These are phyloP conservation scores for Solanum chacoense DNA, from an alignment of 305 asterid species.

Conservation along the genomic window DNA sequence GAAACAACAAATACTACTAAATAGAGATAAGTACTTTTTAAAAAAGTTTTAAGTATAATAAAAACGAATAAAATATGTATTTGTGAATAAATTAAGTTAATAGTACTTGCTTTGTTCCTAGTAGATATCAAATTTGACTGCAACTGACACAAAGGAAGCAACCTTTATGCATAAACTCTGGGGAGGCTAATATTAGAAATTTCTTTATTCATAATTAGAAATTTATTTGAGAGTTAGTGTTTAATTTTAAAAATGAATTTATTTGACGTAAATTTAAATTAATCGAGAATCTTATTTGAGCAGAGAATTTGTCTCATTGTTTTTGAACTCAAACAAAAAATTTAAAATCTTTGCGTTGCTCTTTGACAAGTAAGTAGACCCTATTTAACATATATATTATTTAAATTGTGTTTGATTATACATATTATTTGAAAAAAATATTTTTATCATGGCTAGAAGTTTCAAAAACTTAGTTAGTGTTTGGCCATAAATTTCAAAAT, in stretches of 20 bases:
- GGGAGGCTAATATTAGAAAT: background rate
- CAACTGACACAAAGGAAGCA: background rate
- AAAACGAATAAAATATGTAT: background rate
- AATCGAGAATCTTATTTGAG: background rate
- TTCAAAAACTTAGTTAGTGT: too few relatives aligned
- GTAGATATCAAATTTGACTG: background rate
- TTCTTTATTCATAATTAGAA: background rate
- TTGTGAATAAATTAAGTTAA: background rate
- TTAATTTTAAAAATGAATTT: background rate
- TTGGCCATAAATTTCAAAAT: too few relatives aligned
- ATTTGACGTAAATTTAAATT: background rate
- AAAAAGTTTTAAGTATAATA: background rate
- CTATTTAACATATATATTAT: background rate
- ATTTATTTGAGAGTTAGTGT: background rate
- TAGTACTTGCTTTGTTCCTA: background rate
- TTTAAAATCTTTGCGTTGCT: background rate
- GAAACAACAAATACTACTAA: background rate
- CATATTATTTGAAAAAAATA: too few relatives aligned
- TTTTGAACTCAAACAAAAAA: background rate
- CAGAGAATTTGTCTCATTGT: background rate
- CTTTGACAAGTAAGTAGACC: background rate
- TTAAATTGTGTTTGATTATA: background rate
- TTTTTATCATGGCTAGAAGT: background rate
- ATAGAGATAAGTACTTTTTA: background rate
- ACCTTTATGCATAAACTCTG: background rate